Base-by-base conservation (phyloP, 192 early-diverging fungal species). In the Neocallimastix lanati region DNA sequence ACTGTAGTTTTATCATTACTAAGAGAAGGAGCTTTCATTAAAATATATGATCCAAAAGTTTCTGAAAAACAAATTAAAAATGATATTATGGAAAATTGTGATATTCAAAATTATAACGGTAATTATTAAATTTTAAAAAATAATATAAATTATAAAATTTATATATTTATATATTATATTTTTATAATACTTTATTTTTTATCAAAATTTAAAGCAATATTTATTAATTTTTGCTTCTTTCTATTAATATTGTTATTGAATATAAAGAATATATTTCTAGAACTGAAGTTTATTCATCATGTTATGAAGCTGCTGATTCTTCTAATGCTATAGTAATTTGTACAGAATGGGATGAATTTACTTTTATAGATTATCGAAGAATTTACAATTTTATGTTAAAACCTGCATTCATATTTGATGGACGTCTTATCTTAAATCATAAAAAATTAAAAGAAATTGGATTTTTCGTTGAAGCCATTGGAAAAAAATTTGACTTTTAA, bases 41-140 rank as follows among this genome's bases (percentile, higher is more conserved):
- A 86, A 28, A 88, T 98, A 78, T 98, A 95, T 84, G 96, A 98
- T 81, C 96, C 96, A 76, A 96, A 96, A 88, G 96, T 96, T 15
- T 83, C 85, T 40, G 83, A 82, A 29, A 84, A 88, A 78, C 93
- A 94, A 82, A 94, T 96, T 38, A 84, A 80, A 78, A 82, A 85
- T 77, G 93, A 94, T 82, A 86, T 94, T 33, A 86, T 85, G 28
- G 88, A 88, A 78, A 88, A 86, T 77, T 88, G 90, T 81, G 78
- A 80, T 80, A 83, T 28, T 79, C 87, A 38, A 84, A 77, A 21
- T 38, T 82, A 76, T 84, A 82, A 9, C 29, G 85, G 78, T 88
- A 84, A 86, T 77, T 82, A 84, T 78, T 25, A 28, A 28, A 28
- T n/a, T n/a, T n/a, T n/a, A 84, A 81, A 30, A 50, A 16, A 0